Percentiles rank a stretch among this genome's conserved stretches.
Conservation (phyloP, 345 rosid genomes). For the Moricandia arvensis region DNA sequence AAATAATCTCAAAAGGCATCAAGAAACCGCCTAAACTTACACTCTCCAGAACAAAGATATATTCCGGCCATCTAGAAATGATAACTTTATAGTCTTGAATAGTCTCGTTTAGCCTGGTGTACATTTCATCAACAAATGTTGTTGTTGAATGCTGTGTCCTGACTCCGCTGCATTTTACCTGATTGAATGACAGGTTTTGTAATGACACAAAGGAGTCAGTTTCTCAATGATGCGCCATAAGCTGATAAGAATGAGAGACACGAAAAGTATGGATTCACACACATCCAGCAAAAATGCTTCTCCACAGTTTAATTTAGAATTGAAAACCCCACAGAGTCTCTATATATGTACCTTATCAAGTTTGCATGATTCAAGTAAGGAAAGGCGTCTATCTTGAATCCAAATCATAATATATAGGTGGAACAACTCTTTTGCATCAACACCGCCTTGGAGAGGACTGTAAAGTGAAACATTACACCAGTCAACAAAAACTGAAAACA, state of each 20-base stretch:
- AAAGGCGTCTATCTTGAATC: slow-evolving; percentile 91
- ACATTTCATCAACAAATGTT: slow-evolving; percentile 93
- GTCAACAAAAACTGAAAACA: background rate
- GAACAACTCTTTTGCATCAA: slow-evolving; percentile 92
- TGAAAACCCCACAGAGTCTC: background rate
- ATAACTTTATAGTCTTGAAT: slow-evolving; percentile 77
- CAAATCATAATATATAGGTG: slow-evolving; percentile 87
- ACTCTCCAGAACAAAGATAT: slow-evolving; percentile 80
- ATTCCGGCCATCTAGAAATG: slow-evolving; percentile 95
- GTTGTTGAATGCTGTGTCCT: slow-evolving; percentile 89
- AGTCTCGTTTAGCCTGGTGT: slow-evolving; percentile 76
- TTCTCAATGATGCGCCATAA: slow-evolving; percentile 4
- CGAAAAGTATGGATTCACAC: too few relatives aligned
- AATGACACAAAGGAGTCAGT: slow-evolving; percentile 1
- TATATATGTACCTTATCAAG: slow-evolving; percentile 70
- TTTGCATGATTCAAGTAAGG: slow-evolving; percentile 90
- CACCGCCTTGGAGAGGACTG: slow-evolving; percentile 93
- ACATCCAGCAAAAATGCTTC: slow-evolving; percentile 10
- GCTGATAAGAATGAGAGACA: background rate
- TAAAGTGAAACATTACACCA: slow-evolving; percentile 12
- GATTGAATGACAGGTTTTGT: slow-evolving; percentile 38
- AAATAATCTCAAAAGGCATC: background rate
- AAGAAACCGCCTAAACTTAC: slow-evolving; percentile 48
- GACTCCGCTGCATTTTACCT: slow-evolving; percentile 94
- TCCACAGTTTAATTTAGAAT: background rate